Evolutionary conservation across 2,329 filamentous ascomycete species (phyloP).

Genomic region (Apiospora arundinis): DNA sequence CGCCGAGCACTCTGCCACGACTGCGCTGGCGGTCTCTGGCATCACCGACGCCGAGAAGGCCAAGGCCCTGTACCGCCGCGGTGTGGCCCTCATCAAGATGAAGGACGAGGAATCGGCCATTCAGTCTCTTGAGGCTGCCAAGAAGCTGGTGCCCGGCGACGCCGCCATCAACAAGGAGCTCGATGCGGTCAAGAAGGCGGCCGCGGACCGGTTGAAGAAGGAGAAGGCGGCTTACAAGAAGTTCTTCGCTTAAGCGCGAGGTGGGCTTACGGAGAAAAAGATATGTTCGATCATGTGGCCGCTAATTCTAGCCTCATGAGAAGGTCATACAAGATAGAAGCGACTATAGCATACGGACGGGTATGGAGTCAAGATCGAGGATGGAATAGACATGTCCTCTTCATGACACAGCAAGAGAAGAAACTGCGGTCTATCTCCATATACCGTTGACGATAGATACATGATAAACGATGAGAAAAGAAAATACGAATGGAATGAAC

Average conservation of each 20-base stretch:
- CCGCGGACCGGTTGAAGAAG: slow-evolving; percentile 77
- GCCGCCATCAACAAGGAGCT: slow-evolving; percentile 78
- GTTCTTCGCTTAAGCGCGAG: slow-evolving; percentile 69
- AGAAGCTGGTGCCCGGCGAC: slow-evolving; percentile 77
- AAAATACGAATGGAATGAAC: slow-evolving; percentile 6
- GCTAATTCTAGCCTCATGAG: background rate
- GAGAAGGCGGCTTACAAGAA: slow-evolving; percentile 94
- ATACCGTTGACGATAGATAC: background rate
- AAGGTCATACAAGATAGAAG: background rate
- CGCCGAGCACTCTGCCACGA: slow-evolving; percentile 71
- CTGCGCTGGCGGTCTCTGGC: slow-evolving; percentile 72
- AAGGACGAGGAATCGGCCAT: slow-evolving; percentile 88
- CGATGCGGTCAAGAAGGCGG: slow-evolving; percentile 76
- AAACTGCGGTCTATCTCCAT: background rate
- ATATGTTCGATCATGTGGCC: background rate
- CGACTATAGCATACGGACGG: background rate
- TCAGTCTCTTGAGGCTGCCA: slow-evolving; percentile 76
- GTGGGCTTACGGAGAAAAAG: background rate
- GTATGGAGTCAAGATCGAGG: background rate
- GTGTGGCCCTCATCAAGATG: slow-evolving; percentile 72
- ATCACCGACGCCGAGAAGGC: slow-evolving; percentile 79
- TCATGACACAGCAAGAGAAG: background rate
- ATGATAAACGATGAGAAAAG: background rate
- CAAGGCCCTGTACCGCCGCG: slow-evolving; percentile 88
- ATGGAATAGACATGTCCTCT: background rate